These are phyloP conservation scores for Entomortierella lignicola DNA, from an alignment of 192 early-diverging fungal genomes.

Conservation along the genomic window DNA sequence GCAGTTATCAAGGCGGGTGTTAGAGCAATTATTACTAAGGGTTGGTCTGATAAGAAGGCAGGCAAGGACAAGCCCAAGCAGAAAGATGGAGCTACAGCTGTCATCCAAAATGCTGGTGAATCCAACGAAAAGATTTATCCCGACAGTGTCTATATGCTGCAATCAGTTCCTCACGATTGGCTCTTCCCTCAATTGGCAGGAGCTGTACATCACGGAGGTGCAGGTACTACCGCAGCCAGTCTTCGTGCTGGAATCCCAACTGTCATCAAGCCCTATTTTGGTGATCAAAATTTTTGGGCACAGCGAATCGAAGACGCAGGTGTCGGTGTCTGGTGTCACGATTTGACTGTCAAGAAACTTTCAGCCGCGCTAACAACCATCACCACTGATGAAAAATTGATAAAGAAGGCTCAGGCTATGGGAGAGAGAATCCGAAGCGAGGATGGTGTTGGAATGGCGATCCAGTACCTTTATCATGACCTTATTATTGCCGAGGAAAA, in stretches of 20 bases:
- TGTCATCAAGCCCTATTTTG: slow-evolving; percentile 78
- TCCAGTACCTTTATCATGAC: slow-evolving; percentile 72
- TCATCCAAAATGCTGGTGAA: slow-evolving; percentile 18
- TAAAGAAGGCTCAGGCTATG: slow-evolving; percentile 57
- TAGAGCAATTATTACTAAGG: slow-evolving; percentile 76
- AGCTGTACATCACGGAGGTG: slow-evolving; percentile 85
- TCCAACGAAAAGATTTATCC: slow-evolving; percentile 56
- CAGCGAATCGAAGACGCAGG: slow-evolving; percentile 71
- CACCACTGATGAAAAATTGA: slow-evolving; percentile 67
- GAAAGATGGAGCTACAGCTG: slow-evolving; percentile 10
- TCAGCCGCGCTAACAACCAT: slow-evolving; percentile 59
- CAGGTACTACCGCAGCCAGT: slow-evolving; percentile 80
- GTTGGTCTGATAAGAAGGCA: slow-evolving; percentile 71
- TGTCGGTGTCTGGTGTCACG: slow-evolving; percentile 67
- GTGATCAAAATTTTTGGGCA: slow-evolving; percentile 79
- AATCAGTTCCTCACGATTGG: slow-evolving; percentile 83
- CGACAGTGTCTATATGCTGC: slow-evolving; percentile 62
- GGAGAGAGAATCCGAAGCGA: slow-evolving; percentile 69
- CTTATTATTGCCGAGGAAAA: slow-evolving; percentile 59
- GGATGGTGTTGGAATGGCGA: slow-evolving; percentile 68
- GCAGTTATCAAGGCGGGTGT: slow-evolving; percentile 70
- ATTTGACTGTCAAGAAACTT: slow-evolving; percentile 65
- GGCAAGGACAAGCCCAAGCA: slow-evolving; percentile 1
- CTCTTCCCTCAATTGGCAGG: slow-evolving; percentile 71
- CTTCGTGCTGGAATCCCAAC: slow-evolving; percentile 79